Evolutionary conservation across 768 basidiomycete genomes (phyloP), one percentile per base, ranked within the genome.

Genomic region (Strobilomyces echinocephalus): DNA sequence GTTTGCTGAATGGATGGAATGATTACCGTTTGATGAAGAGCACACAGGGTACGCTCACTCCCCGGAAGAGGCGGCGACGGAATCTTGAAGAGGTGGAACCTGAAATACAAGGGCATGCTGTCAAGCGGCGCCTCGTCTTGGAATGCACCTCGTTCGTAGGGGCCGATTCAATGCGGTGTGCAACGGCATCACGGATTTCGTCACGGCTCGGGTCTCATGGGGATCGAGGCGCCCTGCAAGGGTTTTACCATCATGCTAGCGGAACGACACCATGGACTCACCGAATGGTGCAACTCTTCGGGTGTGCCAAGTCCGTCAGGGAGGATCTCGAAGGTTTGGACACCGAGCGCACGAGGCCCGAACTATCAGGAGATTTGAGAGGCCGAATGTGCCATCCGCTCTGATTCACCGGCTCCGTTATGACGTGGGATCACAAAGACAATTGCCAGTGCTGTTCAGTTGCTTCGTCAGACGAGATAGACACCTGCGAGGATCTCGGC

Each of bases 191-290:
- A 20, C 11, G 48, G 16, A 18, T n/a, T 38, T 31, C 34, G 40
- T 52, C 46, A 39, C 31, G 24, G 24, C 15, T 50, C 40, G 59
- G 56, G 45, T 47, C 18, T 53, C 50, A 53, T 31, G 59, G 42
- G 35, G 34, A 57, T 46, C 2, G 35, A 40, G 33, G 44, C 18
- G 20, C 9, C 33, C 10, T 43, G 30, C 28, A 41, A 36, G 33
- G n/a, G 60, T 54, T 57, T 50, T 45, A 39, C 31, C 4, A 40
- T 20, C 33, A 15, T 28, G n/a, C 16, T 10, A 40, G 20, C 11
- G 16, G 18, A 41, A 49, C 36, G 44, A 12, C 26, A 50, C 7
- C 33, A 15, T 33, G 35, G 31, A 5, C n/a, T 30, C 14, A 20
- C 26, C n/a, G 28, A 18, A 20, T 15, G 21, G 20, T 15, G 46